Conservation (phyloP, 768 basidiomycete genomes). For the Mycena floridula region DNA sequence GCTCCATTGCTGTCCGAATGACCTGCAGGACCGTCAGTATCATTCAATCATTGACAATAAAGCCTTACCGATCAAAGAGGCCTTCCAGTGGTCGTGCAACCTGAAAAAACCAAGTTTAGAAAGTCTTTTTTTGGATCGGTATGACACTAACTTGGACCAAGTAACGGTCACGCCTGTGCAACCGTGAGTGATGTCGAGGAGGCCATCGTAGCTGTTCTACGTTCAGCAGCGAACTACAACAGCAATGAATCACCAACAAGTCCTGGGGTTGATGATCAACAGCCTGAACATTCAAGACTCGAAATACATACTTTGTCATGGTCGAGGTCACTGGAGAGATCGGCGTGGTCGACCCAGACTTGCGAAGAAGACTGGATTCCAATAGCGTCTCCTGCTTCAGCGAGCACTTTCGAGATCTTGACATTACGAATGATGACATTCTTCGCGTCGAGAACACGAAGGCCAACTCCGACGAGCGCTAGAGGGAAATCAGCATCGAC, state of each 20-base stretch:
- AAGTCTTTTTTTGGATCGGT: not conserved
- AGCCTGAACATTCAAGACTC: not conserved
- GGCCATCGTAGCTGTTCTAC: conserved; percentile 33
- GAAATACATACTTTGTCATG: conserved; percentile 30
- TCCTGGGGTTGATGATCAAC: conserved; percentile 11
- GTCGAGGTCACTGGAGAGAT: conserved; percentile 38
- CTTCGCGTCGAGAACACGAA: conserved; percentile 33
- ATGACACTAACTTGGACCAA: conserved; percentile 12
- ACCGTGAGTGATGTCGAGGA: conserved; percentile 40
- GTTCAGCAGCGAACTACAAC: not conserved
- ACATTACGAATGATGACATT: conserved; percentile 47
- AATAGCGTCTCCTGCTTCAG: conserved; percentile 37
- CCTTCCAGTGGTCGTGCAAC: conserved; percentile 43
- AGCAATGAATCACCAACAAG: conserved; percentile 17
- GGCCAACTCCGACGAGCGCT: conserved; percentile 40
- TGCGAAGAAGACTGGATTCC: conserved; percentile 33
- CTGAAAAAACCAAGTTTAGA: conserved; percentile 19
- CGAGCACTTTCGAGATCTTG: conserved; percentile 43
- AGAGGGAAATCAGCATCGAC: not conserved
- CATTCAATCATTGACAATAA: no score
- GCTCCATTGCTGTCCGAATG: conserved; percentile 37
- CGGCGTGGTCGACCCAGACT: conserved; percentile 42
- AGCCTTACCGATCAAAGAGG: conserved; percentile 35
- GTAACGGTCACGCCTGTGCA: conserved; percentile 34
- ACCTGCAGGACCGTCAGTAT: no score